These are phyloP conservation scores for Xylariaceae sp. DNA, from an alignment of 2,329 filamentous ascomycete genomes.

Conservation along the genomic window DNA sequence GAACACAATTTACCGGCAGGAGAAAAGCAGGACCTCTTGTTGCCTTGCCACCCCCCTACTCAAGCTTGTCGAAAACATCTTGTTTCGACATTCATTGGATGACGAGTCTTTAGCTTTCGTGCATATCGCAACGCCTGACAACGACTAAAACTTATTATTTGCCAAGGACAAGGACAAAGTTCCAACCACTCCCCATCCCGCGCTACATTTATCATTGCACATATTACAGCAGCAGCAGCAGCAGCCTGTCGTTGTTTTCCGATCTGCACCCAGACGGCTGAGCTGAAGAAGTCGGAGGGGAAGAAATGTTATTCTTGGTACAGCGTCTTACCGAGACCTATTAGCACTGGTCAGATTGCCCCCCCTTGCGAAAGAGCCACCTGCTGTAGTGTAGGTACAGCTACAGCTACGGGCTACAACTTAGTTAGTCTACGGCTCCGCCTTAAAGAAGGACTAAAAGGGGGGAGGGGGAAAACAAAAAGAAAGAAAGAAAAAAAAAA, in stretches of 20 bases:
- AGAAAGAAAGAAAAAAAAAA: slow-evolving; percentile 1
- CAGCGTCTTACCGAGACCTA: background rate
- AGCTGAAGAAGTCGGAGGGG: slow-evolving; percentile 5
- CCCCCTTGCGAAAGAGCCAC: too few species aligned
- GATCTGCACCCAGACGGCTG: too few species aligned
- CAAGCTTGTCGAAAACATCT: too few species aligned
- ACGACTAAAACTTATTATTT: too few species aligned
- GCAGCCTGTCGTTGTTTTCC: too few species aligned
- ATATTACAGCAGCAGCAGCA: too few species aligned
- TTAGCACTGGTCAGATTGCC: background rate
- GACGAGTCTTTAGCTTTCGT: background rate
- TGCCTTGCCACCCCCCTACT: slow-evolving; percentile 18
- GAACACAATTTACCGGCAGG: background rate
- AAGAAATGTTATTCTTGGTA: background rate
- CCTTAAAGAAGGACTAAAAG: background rate
- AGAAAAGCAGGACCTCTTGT: background rate
- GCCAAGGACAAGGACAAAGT: too few species aligned
- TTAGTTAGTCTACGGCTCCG: background rate
- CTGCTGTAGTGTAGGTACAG: too few species aligned
- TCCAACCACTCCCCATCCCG: too few species aligned
- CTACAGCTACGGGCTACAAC: background rate
- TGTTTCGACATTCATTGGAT: too few species aligned
- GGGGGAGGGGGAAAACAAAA: background rate
- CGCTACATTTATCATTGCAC: too few species aligned
- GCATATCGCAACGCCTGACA: background rate